Base-by-base conservation (phyloP, 768 basidiomycete species). In the Chalciporus piperatus region DNA sequence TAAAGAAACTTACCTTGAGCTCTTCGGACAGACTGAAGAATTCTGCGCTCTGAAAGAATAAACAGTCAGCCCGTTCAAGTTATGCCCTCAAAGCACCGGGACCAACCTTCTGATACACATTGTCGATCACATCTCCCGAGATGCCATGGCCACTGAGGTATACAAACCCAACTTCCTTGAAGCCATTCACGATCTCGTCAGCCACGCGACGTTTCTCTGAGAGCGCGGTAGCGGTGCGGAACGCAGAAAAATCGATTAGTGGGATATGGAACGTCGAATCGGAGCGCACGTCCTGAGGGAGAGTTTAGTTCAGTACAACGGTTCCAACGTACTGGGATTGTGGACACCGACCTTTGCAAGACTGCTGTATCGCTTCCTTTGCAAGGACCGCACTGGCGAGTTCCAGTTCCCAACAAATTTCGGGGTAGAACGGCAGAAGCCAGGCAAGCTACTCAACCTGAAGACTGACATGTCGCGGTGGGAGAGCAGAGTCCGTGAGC, bases 151-250 rank as follows among this genome's bases (percentile, higher is more conserved):
- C 80, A 20, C 74, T 74, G 33, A 94, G 72, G 66, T 93, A 93
- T 41, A 92, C 76, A 60, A 93, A 93, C 1, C 90, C 88, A 50
- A 84, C 84, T 49, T 85, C 78, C 60, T 85, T 91, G 73, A 91
- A 89, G 0, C 87, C 92, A 35, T 77, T 76, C 32, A 83, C 88
- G 32, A 94, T 78, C 56, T 84, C 78, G 41, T 78, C 72, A 3
- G 92, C 89, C 0, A 83, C 79, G 6, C 74, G 63, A 52, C 79
- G 76, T 70, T 82, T 87, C 60, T 88, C 84, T 13, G 72, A 68
- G 2, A 61, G 45, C 0, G 81, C 76, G n/a, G 70, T 61, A 1
- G 82, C 75, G 19, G 71, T 61, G 48, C 78, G 76, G 64, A 85
- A 91, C 50, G 79, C 83, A 58, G 80, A 74, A 58, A 94, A 92